These are phyloP conservation scores for Xylaria hypoxylon DNA, from an alignment of 2,329 filamentous ascomycete genomes.

Conservation along the genomic window DNA sequence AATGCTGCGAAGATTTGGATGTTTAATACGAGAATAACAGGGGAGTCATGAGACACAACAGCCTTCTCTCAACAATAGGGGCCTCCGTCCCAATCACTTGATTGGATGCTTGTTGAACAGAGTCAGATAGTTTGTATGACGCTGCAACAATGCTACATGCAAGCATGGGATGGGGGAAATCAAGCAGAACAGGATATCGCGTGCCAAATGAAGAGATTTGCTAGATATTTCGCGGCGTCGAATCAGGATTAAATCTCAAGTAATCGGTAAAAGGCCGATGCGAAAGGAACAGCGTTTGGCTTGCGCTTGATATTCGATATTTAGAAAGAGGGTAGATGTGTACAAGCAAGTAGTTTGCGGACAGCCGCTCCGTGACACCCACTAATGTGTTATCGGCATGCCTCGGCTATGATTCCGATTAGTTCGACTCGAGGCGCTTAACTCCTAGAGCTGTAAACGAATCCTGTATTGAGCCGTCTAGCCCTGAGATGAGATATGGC, in stretches of 20 bases:
- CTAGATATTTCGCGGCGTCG: not conserved
- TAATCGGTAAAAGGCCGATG: not conserved
- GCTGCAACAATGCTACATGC: no score
- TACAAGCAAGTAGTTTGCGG: constrained; percentile 1
- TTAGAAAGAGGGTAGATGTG: not conserved
- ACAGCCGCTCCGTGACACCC: not conserved
- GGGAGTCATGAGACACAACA: not conserved
- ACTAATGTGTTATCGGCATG: not conserved
- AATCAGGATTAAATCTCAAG: not conserved
- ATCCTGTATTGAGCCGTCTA: not conserved
- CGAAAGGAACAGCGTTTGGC: constrained; percentile 9
- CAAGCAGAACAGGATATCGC: not conserved
- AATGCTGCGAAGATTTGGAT: not conserved
- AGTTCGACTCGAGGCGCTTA: not conserved
- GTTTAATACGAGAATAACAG: not conserved
- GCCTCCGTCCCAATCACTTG: not conserved
- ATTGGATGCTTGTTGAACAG: not conserved
- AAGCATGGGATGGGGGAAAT: not conserved
- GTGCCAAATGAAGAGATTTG: not conserved
- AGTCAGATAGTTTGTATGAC: not conserved
- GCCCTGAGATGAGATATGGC: not conserved
- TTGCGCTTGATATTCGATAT: not conserved
- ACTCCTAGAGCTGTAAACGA: constrained; percentile 7
- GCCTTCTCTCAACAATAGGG: not conserved
- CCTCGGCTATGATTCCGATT: constrained; percentile 15